Evolutionary conservation across 2,329 filamentous ascomycete species (phyloP), one percentile per base, ranked within the genome.

Genomic region (Phoma sp.): DNA sequence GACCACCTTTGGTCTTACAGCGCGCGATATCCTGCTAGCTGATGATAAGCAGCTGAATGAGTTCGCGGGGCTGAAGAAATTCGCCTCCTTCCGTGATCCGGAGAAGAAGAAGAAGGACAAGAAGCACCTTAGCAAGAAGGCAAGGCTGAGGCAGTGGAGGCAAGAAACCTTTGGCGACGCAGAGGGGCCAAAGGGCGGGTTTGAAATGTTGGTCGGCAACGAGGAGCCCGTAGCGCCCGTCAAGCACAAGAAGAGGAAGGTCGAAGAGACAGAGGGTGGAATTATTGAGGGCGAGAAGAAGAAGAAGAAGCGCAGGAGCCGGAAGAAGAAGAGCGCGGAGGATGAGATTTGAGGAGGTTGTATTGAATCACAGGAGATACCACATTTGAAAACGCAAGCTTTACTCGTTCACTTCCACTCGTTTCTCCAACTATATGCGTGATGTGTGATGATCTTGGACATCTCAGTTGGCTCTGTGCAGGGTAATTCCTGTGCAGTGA

Each of bases 1-100:
- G 1, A 88, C 89, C 50, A 86, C 89, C 10, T 99, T 96, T 71
- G 95, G 95, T 54, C 86, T 99, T 69, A 96, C 91, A 0, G 82
- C 93, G 1, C 85, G 88, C 57, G 95, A 99, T 75, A 98, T 99
- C 65, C 84, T 99, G 30, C 91, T 96, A 62, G 91, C 93, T 0
- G 89, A 89, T 39, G 95, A 99, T 77, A 80, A 86, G 41, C 86
- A 88, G 48, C 85, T 99, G 61, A 99, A 99, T 75, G 83, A 93
- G 61, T 99, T 89, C 70, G 93, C 89, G 4, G 93, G 95, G 6
- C 80, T 99, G 68, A 99, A 99, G 83, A 98, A 97, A 79, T 84
- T 97, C 55, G 93, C 93, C 4, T 82, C 90, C 4, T 99, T 95
- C 80, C 85, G 95, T 52, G 93, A 97, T 71, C 80, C 82, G 3